Conservation (phyloP, 169 alveolate species). For the Plasmodium malariae region DNA sequence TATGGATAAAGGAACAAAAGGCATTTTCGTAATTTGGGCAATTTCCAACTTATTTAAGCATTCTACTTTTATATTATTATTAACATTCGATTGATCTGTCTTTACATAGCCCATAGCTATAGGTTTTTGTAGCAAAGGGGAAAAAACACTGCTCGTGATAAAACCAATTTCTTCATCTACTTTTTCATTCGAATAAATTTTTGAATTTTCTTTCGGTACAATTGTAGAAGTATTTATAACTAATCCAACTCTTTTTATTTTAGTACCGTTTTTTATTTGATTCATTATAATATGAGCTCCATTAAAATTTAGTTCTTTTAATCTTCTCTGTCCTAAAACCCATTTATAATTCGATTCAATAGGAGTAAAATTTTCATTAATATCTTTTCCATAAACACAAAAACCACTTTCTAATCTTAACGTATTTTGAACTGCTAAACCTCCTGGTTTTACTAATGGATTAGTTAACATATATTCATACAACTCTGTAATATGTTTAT, state of each 20-base stretch:
- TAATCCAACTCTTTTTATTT: constrained; percentile 66
- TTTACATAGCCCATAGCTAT: constrained; percentile 76
- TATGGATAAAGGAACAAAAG: constrained; percentile 75
- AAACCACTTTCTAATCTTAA: constrained; percentile 77
- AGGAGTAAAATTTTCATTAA: constrained; percentile 69
- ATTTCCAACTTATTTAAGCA: constrained; percentile 37
- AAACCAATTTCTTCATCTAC: constrained; percentile 50
- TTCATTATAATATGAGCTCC: constrained; percentile 69
- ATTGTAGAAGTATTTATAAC: constrained; percentile 35
- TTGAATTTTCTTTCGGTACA: constrained; percentile 73
- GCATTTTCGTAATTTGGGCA: constrained; percentile 75
- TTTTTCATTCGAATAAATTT: constrained; percentile 49
- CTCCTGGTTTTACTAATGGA: constrained; percentile 76
- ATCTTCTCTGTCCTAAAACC: constrained; percentile 67
- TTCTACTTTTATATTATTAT: constrained; percentile 40
- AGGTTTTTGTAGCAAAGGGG: constrained; percentile 71
- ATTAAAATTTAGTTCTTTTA: constrained; percentile 72
- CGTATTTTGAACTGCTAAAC: constrained; percentile 70
- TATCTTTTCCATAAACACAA: constrained; percentile 77
- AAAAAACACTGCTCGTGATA: constrained; percentile 71
- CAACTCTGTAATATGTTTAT: constrained; percentile 27
- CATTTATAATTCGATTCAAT: constrained; percentile 76
- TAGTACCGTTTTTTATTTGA: constrained; percentile 72
- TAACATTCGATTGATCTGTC: constrained; percentile 16
- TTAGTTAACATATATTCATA: constrained; percentile 52